These are phyloP conservation scores for Aureobasidium sp. DNA, from an alignment of 2,329 filamentous ascomycete species.

Conservation along the genomic window DNA sequence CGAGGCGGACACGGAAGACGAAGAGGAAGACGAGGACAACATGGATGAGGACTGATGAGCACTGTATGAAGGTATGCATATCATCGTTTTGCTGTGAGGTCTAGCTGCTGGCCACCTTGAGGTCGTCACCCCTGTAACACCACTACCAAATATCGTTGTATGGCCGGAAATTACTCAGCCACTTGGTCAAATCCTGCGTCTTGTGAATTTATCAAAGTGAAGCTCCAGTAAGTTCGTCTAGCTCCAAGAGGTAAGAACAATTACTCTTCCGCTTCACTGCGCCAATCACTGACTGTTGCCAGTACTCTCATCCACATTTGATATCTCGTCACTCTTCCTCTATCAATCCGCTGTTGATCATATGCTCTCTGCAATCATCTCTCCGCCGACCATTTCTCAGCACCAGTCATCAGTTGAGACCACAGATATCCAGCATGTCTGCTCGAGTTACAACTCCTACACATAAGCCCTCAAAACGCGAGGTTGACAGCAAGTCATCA, in stretches of 20 bases:
- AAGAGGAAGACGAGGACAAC: conserved; percentile 28
- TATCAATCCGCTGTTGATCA: no score
- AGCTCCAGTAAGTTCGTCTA: neutral
- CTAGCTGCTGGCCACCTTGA: neutral
- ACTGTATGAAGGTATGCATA: neutral
- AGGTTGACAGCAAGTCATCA: neutral
- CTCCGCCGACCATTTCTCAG: no score
- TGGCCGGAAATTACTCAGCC: neutral
- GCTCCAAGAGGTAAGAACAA: no score
- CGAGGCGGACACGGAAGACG: conserved; percentile 28
- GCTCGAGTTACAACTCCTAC: neutral
- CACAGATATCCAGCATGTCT: no score
- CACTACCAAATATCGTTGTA: neutral
- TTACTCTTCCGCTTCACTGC: neutral
- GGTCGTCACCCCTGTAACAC: neutral
- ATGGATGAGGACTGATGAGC: conserved; percentile 18
- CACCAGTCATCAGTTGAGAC: no score
- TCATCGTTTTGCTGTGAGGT: neutral
- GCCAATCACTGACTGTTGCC: neutral
- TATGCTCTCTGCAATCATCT: no score
- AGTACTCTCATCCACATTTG: neutral
- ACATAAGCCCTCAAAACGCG: no score
- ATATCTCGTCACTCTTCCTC: no score
- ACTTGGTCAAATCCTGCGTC: neutral
- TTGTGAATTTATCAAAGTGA: neutral